phyloP scores from a whole-genome alignment of 306 rosid species.

The Pyrus communis region DNA sequence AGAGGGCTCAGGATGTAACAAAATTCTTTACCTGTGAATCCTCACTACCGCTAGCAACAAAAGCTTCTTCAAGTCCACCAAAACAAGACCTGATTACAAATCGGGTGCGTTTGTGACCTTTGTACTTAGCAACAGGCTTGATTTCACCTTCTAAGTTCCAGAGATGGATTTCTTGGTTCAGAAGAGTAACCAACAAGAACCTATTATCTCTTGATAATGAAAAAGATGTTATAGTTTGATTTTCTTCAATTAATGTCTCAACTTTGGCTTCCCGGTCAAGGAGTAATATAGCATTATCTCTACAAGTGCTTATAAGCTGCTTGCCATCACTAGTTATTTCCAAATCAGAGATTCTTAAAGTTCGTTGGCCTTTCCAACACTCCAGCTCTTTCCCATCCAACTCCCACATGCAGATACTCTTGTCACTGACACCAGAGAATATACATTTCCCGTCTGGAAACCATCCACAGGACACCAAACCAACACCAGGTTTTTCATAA shows the following conservation, averaged over 20 bases:
- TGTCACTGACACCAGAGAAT: conserved; percentile 76
- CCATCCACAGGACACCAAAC: conserved; percentile 86
- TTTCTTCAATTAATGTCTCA: conserved; percentile 75
- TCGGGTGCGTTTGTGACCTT: conserved; percentile 73
- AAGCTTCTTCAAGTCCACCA: conserved; percentile 83
- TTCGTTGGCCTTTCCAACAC: conserved; percentile 83
- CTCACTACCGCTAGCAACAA: conserved; percentile 98
- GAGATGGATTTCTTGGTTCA: conserved; percentile 91
- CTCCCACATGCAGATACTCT: conserved; percentile 94
- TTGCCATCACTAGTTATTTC: conserved; percentile 71
- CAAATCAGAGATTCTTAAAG: conserved; percentile 81
- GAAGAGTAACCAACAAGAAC: conserved; percentile 74
- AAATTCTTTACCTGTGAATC: conserved; percentile 84
- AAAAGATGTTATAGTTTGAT: conserved; percentile 74
- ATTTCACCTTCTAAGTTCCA: conserved; percentile 77
- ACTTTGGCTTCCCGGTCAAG: conserved; percentile 71
- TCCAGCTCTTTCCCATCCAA: conserved; percentile 91
- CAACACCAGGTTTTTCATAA: conserved; percentile 68
- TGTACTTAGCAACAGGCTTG: conserved; percentile 62
- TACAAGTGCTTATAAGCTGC: conserved; percentile 65
- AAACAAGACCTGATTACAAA: conserved; percentile 90
- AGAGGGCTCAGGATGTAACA: not conserved
- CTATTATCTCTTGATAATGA: conserved; percentile 72
- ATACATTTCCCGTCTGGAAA: conserved; percentile 77
- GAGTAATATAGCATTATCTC: conserved; percentile 50